Evolutionary conservation across 345 rosid species (phyloP).

Genomic region (Aethionema arabicum): DNA sequence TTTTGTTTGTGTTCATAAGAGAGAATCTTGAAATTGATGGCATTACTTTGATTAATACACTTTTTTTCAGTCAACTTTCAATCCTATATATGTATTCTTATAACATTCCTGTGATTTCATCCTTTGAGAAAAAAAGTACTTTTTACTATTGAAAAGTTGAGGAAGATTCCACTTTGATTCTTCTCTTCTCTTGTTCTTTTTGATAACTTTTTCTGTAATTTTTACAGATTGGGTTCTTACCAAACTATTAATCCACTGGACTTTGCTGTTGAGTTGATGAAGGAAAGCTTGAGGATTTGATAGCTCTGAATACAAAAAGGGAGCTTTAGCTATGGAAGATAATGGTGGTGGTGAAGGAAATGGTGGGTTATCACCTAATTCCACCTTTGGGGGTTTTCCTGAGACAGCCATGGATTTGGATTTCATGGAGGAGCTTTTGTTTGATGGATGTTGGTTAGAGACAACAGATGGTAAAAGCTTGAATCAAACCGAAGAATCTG

Average conservation of each 20-base stretch:
- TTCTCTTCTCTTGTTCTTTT: constrained; percentile 20
- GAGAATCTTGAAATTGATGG: constrained; percentile 30
- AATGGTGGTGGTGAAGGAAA: constrained; percentile 35
- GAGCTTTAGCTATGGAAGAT: constrained; percentile 49
- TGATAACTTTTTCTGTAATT: constrained; percentile 22
- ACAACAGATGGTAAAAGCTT: constrained; percentile 47
- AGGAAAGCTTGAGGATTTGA: constrained; percentile 29
- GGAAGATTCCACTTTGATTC: not conserved
- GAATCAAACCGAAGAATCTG: constrained; percentile 38
- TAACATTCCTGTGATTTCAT: constrained; percentile 14
- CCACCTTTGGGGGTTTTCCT: constrained; percentile 45
- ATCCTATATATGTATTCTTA: not conserved
- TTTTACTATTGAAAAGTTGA: not conserved
- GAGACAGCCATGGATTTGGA: constrained; percentile 77
- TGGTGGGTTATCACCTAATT: constrained; percentile 45
- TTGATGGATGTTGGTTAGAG: constrained; percentile 83
- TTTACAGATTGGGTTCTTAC: constrained; percentile 36
- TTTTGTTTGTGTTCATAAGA: not conserved
- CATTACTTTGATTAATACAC: constrained; percentile 30
- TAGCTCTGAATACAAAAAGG: constrained; percentile 24
- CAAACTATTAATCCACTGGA: constrained; percentile 54
- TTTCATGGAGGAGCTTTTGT: constrained; percentile 81
- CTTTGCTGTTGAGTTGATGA: constrained; percentile 61
- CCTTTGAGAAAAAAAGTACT: not conserved
- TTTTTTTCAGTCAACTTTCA: constrained; percentile 30